Base-by-base conservation (phyloP, 1,284 basidiomycete species). In the Boletus mariae region DNA sequence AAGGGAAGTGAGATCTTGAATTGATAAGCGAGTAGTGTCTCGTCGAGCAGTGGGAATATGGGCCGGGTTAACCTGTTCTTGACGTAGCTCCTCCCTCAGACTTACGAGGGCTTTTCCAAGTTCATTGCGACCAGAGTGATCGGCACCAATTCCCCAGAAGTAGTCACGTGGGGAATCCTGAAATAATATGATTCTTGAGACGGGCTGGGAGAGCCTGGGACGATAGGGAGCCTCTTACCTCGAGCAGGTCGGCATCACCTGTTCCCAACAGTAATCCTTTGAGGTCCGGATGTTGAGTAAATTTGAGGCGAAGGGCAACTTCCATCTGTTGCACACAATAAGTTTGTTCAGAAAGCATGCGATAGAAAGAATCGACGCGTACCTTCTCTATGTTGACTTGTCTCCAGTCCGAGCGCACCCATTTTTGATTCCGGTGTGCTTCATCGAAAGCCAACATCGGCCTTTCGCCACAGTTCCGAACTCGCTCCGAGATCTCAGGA, bases 101-200 rank as follows among this genome's bases (percentile, higher is more conserved):
- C 82, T 75, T 59, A 81, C 78, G 25, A 87, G 72, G 15, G 82
- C 83, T 62, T 84, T 85, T 26, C 85, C 85, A n/a, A 87, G 77
- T 65, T 87, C 84, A 57, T 87, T 87, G 40, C 80, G 76, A 23
- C 85, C 86, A 58, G 73, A 70, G 15, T 76, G 70, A 66, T 87
- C 81, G 40, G 73, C 69, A 15, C 85, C 85, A 53, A 80, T 67
- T 23, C 85, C 86, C 85, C 85, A 87, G 65, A 86, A 87, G 35
- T 82, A 74, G 62, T 87, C 84, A 61, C 80, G 80, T 56, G 81
- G 80, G 11, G 83, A 84, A 60, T 84, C 77, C 84, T 84, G 56
- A 31, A 31, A 17, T 2, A 9, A 7, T 45, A 26, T 47, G 20
- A 56, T 40, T 47, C 25, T 11, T 10, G 44, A n/a, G 15, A 23